Conservation (phyloP, 1,139 yeast genomes). For the Taphrina communis region DNA sequence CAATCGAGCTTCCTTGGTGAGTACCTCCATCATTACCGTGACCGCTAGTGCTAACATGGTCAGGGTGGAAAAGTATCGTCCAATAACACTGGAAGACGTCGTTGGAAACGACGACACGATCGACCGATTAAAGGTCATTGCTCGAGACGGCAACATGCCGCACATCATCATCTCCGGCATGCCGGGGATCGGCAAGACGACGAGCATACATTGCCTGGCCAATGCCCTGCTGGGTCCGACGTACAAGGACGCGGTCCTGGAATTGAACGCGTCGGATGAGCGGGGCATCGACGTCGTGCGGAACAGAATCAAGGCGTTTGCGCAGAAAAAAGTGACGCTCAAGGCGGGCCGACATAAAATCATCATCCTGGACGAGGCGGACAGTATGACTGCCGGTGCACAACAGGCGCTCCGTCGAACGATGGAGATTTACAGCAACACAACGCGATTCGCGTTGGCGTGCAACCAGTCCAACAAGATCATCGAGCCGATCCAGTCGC, state of each 20-base stretch:
- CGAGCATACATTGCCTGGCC: slow-evolving; percentile 90
- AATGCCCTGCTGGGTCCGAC: slow-evolving; percentile 76
- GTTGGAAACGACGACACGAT: slow-evolving; percentile 94
- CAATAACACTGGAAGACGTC: slow-evolving; percentile 74
- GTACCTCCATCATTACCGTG: background rate
- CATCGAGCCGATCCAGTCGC: slow-evolving; percentile 93
- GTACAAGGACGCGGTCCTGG: slow-evolving; percentile 83
- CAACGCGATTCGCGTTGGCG: slow-evolving; percentile 96
- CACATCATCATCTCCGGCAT: slow-evolving; percentile 82
- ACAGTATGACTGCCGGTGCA: slow-evolving; percentile 98
- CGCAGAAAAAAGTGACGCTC: slow-evolving; percentile 82
- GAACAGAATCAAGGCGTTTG: slow-evolving; percentile 89
- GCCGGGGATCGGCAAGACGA: slow-evolving; percentile 97
- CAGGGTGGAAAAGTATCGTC: slow-evolving; percentile 96
- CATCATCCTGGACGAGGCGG: slow-evolving; percentile 91
- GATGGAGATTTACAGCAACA: slow-evolving; percentile 92
- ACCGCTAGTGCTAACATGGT: background rate
- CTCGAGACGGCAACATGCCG: slow-evolving; percentile 94
- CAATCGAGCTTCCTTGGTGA: slow-evolving; percentile 42
- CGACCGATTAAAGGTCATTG: slow-evolving; percentile 80
- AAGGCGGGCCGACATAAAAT: slow-evolving; percentile 84
- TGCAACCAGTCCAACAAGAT: slow-evolving; percentile 93
- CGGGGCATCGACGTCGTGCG: slow-evolving; percentile 91
- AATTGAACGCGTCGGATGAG: slow-evolving; percentile 94
- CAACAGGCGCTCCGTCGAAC: slow-evolving; percentile 97